Evolutionary conservation across 345 rosid genomes (phyloP).

Genomic region (Laguncularia racemosa): DNA sequence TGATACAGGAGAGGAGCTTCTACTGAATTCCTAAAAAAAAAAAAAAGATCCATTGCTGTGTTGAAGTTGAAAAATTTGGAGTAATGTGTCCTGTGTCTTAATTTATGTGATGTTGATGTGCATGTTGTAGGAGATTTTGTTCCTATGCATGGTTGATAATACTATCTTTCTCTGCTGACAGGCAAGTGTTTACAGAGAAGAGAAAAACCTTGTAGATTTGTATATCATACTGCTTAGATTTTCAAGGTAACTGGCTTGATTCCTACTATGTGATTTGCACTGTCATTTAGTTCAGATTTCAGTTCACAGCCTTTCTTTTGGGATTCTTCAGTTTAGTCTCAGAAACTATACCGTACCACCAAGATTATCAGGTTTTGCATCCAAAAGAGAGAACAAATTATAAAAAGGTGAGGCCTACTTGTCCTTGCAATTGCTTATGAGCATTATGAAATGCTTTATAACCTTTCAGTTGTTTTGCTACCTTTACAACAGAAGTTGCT

Average conservation of each 20-base stretch:
- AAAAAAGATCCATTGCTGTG: too few species aligned
- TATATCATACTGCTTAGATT: constrained; percentile 83
- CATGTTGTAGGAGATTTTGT: too few species aligned
- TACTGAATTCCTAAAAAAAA: too few species aligned
- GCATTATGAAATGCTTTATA: background rate
- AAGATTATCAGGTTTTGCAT: constrained; percentile 56
- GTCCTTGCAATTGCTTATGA: background rate
- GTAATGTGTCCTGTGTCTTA: too few species aligned
- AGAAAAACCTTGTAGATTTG: constrained; percentile 84
- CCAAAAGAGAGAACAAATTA: constrained; percentile 47
- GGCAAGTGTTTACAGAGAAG: constrained; percentile 77
- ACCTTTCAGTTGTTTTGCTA: constrained; percentile 5
- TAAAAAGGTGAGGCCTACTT: constrained; percentile 53
- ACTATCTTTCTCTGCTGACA: constrained; percentile 8
- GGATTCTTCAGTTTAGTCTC: constrained; percentile 63
- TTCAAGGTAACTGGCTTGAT: constrained; percentile 49
- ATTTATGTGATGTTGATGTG: too few species aligned
- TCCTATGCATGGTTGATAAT: too few species aligned
- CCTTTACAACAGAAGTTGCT: constrained; percentile 46
- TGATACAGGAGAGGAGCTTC: too few species aligned
- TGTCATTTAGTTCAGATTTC: background rate
- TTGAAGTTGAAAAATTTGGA: too few species aligned
- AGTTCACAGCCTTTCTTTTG: constrained; percentile 2
- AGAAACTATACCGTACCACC: constrained; percentile 90
- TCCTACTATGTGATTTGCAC: background rate